phyloP scores from a whole-genome alignment of 805 yeast genomes.

The Wickerhamiella alocasiicola region DNA sequence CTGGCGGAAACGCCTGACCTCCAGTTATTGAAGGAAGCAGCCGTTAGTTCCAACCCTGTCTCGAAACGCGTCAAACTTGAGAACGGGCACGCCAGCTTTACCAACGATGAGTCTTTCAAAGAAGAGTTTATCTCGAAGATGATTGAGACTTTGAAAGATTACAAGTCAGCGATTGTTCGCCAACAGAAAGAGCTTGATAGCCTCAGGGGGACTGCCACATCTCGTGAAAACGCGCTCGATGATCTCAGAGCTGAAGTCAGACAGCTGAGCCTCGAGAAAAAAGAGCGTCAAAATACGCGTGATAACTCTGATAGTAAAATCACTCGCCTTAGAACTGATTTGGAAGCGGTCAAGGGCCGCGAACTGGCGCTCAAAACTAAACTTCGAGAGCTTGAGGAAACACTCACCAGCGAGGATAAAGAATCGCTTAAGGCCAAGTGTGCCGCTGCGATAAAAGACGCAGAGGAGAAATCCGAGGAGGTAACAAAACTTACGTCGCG shows the following conservation, averaged over 20 bases:
- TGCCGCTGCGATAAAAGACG: slow-evolving; percentile 11
- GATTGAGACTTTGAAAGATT: slow-evolving; percentile 31
- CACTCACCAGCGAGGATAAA: neutral
- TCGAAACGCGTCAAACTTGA: slow-evolving; percentile 22
- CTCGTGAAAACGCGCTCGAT: slow-evolving; percentile 10
- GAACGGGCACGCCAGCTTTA: neutral
- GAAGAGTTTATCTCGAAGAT: slow-evolving; percentile 24
- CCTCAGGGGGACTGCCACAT: slow-evolving; percentile 4
- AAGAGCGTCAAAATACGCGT: neutral
- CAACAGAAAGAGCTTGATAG: slow-evolving; percentile 1
- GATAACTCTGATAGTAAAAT: slow-evolving; percentile 19
- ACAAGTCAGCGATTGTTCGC: neutral
- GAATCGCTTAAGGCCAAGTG: slow-evolving; percentile 16
- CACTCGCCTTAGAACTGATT: slow-evolving; percentile 22
- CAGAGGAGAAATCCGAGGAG: slow-evolving; percentile 15
- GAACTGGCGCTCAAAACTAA: slow-evolving; percentile 32
- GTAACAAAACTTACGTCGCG: slow-evolving; percentile 37
- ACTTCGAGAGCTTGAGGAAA: neutral
- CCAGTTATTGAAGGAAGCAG: slow-evolving; percentile 5
- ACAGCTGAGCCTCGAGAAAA: neutral
- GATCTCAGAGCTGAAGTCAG: neutral
- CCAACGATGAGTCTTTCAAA: neutral
- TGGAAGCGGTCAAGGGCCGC: slow-evolving; percentile 30
- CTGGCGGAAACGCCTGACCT: slow-evolving; percentile 16
- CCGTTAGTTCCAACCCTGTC: slow-evolving; percentile 12